phyloP scores from a whole-genome alignment of 352 stramenopile genomes.

The Plasmopara halstedii region DNA sequence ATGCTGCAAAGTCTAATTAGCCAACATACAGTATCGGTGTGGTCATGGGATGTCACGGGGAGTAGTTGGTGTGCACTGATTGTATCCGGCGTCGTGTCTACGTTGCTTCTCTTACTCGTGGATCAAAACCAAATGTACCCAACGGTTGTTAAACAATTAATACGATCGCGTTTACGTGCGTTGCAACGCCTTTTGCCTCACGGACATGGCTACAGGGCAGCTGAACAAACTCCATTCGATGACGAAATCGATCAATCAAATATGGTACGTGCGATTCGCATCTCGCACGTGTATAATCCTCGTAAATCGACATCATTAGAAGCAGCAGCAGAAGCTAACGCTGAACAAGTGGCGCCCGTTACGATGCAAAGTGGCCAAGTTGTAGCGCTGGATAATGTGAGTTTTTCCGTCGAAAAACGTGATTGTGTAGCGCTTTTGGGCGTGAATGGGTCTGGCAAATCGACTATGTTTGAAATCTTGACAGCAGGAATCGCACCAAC shows the following conservation, averaged over 20 bases:
- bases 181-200: conserved; percentile 12
- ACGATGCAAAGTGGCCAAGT: conserved; percentile 47
- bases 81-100: conserved; percentile 37
- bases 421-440: conserved; percentile 91
- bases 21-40: conserved; percentile 16
- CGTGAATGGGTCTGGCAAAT: conserved; percentile 95
- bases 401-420: conserved; percentile 74
- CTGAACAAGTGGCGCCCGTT: conserved; percentile 14
- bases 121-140: conserved; percentile 72
- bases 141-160: conserved; percentile 34
- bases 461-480: conserved; percentile 95
- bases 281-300: conserved; percentile 66
- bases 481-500: conserved; percentile 86
- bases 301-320: conserved; percentile 3
- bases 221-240: conserved; percentile 16
- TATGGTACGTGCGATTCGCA: conserved; percentile 38
- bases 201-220: conserved; percentile 18
- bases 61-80: conserved; percentile 34
- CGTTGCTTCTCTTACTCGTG: conserved; percentile 39
- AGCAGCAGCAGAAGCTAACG: conserved; percentile 3
- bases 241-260: conserved; percentile 23
- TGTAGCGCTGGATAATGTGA: conserved; percentile 65
- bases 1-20: conserved; percentile 6
- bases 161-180: conserved; percentile 18
- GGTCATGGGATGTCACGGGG: conserved; percentile 49